Evolutionary conservation across 1,284 basidiomycete genomes (phyloP).

Genomic region (Pseudozyma flocculosa): DNA sequence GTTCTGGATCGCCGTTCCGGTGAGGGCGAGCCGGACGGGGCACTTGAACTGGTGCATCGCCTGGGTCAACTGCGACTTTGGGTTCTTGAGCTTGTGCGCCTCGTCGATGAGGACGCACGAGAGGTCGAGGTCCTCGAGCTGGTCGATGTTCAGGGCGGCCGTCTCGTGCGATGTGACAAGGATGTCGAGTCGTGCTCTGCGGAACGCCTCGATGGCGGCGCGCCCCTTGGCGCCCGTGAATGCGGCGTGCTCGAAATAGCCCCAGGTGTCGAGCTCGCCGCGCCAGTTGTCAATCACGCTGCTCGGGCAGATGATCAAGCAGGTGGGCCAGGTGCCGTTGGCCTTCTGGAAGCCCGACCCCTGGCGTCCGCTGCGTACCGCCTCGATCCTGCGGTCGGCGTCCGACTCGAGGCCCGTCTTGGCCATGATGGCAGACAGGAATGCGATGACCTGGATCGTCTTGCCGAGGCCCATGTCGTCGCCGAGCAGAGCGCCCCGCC

Average conservation of each 20-base stretch:
- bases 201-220: constrained; percentile 17
- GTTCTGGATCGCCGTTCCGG: constrained; percentile 81
- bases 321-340: constrained; percentile 65
- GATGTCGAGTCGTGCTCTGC: constrained; percentile 77
- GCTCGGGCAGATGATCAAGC: constrained; percentile 75
- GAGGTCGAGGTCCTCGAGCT: constrained; percentile 68
- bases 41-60: constrained; percentile 70
- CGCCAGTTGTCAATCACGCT: constrained; percentile 79
- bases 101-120: constrained; percentile 69
- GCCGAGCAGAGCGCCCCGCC: constrained; percentile 72
- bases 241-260: constrained; percentile 51
- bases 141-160: constrained; percentile 65
- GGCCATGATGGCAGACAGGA: constrained; percentile 79
- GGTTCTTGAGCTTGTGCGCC: constrained; percentile 77
- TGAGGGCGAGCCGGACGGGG: constrained; percentile 71
- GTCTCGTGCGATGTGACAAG: constrained; percentile 22
- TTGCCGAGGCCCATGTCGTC: constrained; percentile 85
- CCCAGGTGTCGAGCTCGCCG: constrained; percentile 71
- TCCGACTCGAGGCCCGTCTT: constrained; percentile 71
- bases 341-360: constrained; percentile 16
- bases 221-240: constrained; percentile 16
- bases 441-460: constrained; percentile 78
- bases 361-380: constrained; percentile 26
- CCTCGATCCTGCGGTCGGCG: constrained; percentile 65
- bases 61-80: constrained; percentile 64